A percentile compares a stretch with the other conserved stretches of the same genome.
Evolutionary conservation across 441 rosid species (phyloP).

Genomic region (Mallotus repandus): DNA sequence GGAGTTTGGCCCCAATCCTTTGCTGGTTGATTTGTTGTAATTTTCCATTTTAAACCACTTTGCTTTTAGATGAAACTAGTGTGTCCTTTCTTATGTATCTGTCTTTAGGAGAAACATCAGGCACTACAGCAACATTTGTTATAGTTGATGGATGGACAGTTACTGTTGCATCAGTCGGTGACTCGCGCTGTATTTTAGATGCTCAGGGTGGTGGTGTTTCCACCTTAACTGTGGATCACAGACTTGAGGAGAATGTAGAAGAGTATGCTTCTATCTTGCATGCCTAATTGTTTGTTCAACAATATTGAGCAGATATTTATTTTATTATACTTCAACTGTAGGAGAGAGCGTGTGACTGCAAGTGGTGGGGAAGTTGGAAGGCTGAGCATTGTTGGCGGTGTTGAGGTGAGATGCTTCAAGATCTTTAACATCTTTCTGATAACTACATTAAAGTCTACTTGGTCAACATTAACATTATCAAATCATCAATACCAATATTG

Average conservation of each 20-base stretch:
- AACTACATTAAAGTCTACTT: neutral
- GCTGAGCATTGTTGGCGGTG: constrained; percentile 74
- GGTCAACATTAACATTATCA: neutral
- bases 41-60: neutral
- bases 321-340: constrained; percentile 27
- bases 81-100: constrained; percentile 1
- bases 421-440: neutral
- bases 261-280: constrained; percentile 53
- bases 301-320: constrained; percentile 3
- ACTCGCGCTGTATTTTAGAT: constrained; percentile 83
- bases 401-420: constrained; percentile 48
- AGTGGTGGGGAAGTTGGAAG: constrained; percentile 98
- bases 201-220: constrained; percentile 66
- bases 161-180: constrained; percentile 92
- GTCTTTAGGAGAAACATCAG: constrained; percentile 77
- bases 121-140: constrained; percentile 91
- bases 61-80: constrained; percentile 18
- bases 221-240: constrained; percentile 74
- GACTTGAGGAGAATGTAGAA: constrained; percentile 78
- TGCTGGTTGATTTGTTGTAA: neutral
- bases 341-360: constrained; percentile 85
- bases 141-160: constrained; percentile 90
- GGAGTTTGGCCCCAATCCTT: constrained; percentile 14
- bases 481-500: neutral
- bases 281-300: constrained; percentile 12